Evolutionary conservation across 2,329 filamentous ascomycete genomes (phyloP).

Genomic region (Claviceps humidiphila): DNA sequence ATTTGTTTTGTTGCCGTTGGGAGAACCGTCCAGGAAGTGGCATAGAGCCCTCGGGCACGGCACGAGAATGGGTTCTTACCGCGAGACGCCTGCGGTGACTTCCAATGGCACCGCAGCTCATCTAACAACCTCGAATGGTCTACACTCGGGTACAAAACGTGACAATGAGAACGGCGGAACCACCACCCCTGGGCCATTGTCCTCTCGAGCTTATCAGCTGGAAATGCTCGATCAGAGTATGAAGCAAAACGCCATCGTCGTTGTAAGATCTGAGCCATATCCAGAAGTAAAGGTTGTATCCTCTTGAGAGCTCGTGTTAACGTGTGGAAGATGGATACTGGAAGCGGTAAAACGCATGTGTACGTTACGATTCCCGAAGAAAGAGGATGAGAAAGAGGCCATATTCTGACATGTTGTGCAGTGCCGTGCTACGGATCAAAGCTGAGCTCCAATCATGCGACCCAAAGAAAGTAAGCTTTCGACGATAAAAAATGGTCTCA

Average conservation of each 20-base stretch:
- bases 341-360: slow-evolving; percentile 68
- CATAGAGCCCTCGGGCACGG: slow-evolving; percentile 1
- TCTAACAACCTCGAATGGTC: not conserved
- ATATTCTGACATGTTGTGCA: slow-evolving; percentile 16
- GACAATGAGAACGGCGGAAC: slow-evolving; percentile 2
- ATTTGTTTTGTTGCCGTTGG: not conserved
- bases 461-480: slow-evolving; percentile 35
- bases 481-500: not conserved
- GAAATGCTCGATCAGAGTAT: slow-evolving; percentile 66
- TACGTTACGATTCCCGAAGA: slow-evolving; percentile 24
- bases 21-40: slow-evolving; percentile 4
- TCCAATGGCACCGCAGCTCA: slow-evolving; percentile 3
- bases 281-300: not conserved
- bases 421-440: slow-evolving; percentile 54
- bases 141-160: not conserved
- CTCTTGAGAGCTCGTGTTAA: not conserved
- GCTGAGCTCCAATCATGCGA: slow-evolving; percentile 44
- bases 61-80: not conserved
- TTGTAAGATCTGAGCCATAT: slow-evolving; percentile 29
- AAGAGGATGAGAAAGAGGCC: not conserved
- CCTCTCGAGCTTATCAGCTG: slow-evolving; percentile 51
- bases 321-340: slow-evolving; percentile 60
- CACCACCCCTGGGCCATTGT: slow-evolving; percentile 18
- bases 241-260: slow-evolving; percentile 56
- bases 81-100: not conserved